Evolutionary conservation across 1,284 basidiomycete species (phyloP).

Genomic region (Leccinum angustisporum): DNA sequence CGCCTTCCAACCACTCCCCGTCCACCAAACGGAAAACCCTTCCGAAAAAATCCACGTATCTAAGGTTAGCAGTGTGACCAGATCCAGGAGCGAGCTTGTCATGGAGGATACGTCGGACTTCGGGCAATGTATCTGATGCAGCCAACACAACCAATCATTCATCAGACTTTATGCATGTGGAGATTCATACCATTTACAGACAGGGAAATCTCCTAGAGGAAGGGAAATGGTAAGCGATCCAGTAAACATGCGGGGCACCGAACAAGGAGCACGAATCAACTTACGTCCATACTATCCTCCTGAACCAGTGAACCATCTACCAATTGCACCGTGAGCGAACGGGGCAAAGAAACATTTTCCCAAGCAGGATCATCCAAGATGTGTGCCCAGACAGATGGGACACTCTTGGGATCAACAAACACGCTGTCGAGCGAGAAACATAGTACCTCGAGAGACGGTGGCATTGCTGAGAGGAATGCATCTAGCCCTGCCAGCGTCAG

Average conservation of each 20-base stretch:
- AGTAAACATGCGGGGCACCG: no score
- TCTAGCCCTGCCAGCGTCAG: neutral
- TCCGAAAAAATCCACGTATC: neutral
- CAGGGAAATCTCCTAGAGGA: no score
- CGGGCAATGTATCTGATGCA: neutral
- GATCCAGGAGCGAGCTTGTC: no score
- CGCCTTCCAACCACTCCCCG: neutral
- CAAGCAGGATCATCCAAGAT: neutral
- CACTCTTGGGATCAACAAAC: neutral
- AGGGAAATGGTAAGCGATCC: no score
- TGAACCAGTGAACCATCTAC: neutral
- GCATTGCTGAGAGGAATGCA: neutral
- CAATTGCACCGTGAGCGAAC: neutral
- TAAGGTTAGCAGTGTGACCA: neutral
- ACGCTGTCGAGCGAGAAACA: neutral
- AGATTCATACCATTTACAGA: no score
- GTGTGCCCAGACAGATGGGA: neutral
- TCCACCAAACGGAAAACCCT: neutral
- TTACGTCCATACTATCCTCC: neutral
- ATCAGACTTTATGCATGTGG: no score
- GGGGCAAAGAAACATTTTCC: neutral
- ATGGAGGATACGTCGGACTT: neutral
- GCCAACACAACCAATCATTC: neutral
- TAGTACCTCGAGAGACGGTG: neutral
- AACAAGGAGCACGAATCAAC: neutral